phyloP scores from a whole-genome alignment of 352 stramenopile species.

The Aphanomyces invadans region DNA sequence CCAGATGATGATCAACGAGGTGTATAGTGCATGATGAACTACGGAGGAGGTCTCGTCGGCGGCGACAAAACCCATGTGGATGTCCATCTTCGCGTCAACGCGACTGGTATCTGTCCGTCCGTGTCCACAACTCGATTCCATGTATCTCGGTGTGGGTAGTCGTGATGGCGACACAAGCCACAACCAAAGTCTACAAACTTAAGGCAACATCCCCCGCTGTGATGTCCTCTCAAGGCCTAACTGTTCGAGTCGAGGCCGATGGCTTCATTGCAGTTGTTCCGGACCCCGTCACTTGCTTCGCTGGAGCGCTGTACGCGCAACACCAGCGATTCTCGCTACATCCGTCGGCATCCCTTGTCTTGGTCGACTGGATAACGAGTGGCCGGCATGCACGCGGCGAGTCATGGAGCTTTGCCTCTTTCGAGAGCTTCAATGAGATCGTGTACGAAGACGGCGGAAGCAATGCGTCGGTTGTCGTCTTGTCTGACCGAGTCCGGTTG shows the following conservation, averaged over 20 bases:
- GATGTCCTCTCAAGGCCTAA: slow-evolving; percentile 46
- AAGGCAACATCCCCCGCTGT: slow-evolving; percentile 24
- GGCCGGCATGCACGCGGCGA: slow-evolving; percentile 31
- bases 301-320: slow-evolving; percentile 58
- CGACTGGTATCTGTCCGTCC: slow-evolving; percentile 36
- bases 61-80: slow-evolving; percentile 61
- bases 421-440: slow-evolving; percentile 18
- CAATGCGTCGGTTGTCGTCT: slow-evolving; percentile 42
- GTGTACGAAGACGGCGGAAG: slow-evolving; percentile 41
- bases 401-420: slow-evolving; percentile 10
- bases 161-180: slow-evolving; percentile 70
- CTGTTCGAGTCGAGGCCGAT: slow-evolving; percentile 37
- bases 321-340: slow-evolving; percentile 52
- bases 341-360: slow-evolving; percentile 48
- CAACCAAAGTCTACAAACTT: slow-evolving; percentile 84
- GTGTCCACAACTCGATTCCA: too few relatives aligned
- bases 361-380: slow-evolving; percentile 80
- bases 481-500: slow-evolving; percentile 59
- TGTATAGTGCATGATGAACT: slow-evolving; percentile 74
- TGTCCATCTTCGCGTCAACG: slow-evolving; percentile 37
- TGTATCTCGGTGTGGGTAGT: too few relatives aligned
- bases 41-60: slow-evolving; percentile 70
- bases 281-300: slow-evolving; percentile 76
- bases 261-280: slow-evolving; percentile 69
- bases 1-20: neutral